phyloP scores from a whole-genome alignment of 768 basidiomycete species.

The Auricularia auricula-judae region DNA sequence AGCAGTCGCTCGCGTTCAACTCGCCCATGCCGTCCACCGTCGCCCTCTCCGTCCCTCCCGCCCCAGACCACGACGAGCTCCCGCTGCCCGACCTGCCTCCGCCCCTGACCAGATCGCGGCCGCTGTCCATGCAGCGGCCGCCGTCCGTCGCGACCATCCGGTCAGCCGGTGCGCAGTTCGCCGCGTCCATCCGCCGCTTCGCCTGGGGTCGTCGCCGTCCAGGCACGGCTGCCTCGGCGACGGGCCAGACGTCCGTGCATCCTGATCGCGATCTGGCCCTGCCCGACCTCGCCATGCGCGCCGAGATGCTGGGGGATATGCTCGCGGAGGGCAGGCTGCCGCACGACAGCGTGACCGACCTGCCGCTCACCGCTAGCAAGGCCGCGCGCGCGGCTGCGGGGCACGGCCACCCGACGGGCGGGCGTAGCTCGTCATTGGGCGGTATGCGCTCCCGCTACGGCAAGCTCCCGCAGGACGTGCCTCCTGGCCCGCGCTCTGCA shows the following conservation, averaged over 20 bases:
- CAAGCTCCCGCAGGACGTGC: constrained; percentile 3
- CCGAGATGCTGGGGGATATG: constrained; percentile 35
- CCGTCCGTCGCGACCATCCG: background rate
- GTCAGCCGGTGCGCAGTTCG: background rate
- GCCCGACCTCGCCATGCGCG: constrained; percentile 42
- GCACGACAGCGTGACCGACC: constrained; percentile 29
- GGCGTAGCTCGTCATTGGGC: constrained; percentile 6
- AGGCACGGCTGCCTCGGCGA: background rate
- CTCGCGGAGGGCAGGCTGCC: constrained; percentile 45
- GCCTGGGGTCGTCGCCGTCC: background rate
- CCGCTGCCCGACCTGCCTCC: background rate
- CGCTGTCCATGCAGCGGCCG: background rate
- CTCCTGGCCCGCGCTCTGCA: background rate
- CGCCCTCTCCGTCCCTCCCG: background rate
- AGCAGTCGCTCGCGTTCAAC: background rate
- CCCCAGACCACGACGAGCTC: background rate
- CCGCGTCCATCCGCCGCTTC: background rate
- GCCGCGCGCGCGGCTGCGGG: constrained; percentile 11
- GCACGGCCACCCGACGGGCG: constrained; percentile 6
- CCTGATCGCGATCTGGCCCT: constrained; percentile 14
- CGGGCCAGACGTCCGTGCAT: background rate
- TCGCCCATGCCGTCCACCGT: background rate
- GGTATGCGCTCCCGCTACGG: constrained; percentile 3
- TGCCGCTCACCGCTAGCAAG: background rate
- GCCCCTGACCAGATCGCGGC: background rate